Conservation (phyloP, 2,329 filamentous ascomycete species). For the Aureobasidium sp. region DNA sequence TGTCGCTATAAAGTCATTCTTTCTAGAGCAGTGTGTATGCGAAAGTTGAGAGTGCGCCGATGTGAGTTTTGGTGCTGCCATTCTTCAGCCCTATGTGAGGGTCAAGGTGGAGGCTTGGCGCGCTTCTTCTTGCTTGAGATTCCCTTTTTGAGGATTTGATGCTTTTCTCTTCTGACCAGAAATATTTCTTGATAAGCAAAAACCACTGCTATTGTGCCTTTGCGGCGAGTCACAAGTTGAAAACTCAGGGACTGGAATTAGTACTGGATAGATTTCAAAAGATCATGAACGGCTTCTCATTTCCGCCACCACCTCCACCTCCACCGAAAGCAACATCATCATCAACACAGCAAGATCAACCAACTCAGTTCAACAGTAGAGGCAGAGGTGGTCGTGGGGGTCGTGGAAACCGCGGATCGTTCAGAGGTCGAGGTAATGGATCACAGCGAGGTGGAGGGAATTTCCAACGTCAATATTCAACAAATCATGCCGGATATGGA, state of each 20-base stretch:
- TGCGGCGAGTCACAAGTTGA: too few relatives aligned
- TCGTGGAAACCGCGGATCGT: conserved; percentile 19
- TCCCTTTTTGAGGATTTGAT: not conserved
- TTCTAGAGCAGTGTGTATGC: not conserved
- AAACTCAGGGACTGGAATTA: too few relatives aligned
- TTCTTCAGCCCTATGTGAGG: conserved; percentile 9
- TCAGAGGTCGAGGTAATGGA: conserved; percentile 21
- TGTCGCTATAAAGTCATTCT: conserved; percentile 11
- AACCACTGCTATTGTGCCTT: too few relatives aligned
- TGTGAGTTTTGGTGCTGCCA: not conserved
- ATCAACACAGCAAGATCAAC: conserved; percentile 9
- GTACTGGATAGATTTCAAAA: not conserved
- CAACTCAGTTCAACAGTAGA: conserved; percentile 26
- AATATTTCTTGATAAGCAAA: not conserved
- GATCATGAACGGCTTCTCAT: conserved; percentile 32
- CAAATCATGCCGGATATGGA: not conserved
- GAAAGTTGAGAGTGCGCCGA: not conserved
- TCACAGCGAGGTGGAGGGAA: conserved; percentile 1
- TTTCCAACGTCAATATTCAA: not conserved
- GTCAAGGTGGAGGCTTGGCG: conserved; percentile 1
- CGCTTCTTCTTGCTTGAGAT: not conserved
- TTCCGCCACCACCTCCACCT: conserved; percentile 44
- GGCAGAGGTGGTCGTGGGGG: conserved; percentile 29
- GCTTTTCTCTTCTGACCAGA: not conserved
- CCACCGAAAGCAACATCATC: conserved; percentile 26